Evolutionary conservation across 306 rosid species (phyloP), one percentile per base, ranked within the genome.

Genomic region (Abrus precatorius): DNA sequence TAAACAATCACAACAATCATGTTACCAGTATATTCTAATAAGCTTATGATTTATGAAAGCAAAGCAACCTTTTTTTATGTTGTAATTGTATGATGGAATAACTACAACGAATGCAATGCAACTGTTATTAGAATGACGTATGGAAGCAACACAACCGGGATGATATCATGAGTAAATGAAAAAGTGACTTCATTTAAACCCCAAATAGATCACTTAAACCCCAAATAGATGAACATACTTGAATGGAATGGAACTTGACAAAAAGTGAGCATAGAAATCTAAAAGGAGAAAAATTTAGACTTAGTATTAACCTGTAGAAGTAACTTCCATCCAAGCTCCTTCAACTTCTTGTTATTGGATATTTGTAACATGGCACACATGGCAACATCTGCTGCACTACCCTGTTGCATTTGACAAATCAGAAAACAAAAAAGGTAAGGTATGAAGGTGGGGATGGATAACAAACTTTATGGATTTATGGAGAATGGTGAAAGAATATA

Each of bases 351-450:
- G 84, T 91, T 90, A 33, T 82, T 88, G 50, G 92, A 84, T 83
- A 95, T 91, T 90, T 93, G 91, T 83, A 95, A 81, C 99, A 95
- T 95, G 85, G 99, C 99, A 82, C 97, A 93, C 98, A 91, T 95
- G 79, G 99, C 97, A 74, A 95, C 99, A 88, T 95, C 99, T 49
- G 99, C 99, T 55, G 98, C 98, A 80, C 99, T 95, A 68, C 99
- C 99, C 97, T 94, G 97, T 90, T 34, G 57, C 81, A 87, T 80
- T 84, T 13, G 8, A 71, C 63, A 78, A 60, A 69, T 67, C 69
- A 65, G 66, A 77, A 66, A 9, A 71, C 3, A 28, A 36, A 61
- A 38, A 47, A 66, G 41, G 12, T 73, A 78, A 38, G 84, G 72
- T 14, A 55, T 41, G 14, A 13, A 53, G 13, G 44, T 32, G 33